A percentile compares a stretch with the other conserved stretches of the same genome.
phyloP scores from a whole-genome alignment of 2,329 filamentous ascomycete genomes.

The Alternaria alternata region DNA sequence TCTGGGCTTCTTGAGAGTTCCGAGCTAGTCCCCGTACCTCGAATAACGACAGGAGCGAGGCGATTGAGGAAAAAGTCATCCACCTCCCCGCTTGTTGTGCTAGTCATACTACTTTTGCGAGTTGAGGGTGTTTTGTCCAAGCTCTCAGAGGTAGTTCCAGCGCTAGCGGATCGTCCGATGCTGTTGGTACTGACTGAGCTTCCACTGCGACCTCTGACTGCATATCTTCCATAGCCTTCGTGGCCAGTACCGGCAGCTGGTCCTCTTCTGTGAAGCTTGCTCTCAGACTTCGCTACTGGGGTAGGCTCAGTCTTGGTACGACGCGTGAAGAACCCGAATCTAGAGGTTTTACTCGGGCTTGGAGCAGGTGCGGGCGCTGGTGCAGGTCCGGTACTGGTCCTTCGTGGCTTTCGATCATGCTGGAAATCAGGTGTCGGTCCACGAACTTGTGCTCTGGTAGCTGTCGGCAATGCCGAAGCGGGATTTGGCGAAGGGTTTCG shows the following conservation, averaged over 20 bases:
- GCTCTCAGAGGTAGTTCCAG: constrained; percentile 51
- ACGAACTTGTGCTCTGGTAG: constrained; percentile 36
- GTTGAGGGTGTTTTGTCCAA: constrained; percentile 46
- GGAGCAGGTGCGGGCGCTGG: constrained; percentile 57
- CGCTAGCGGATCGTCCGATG: constrained; percentile 57
- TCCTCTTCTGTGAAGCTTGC: constrained; percentile 68
- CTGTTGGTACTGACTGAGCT: constrained; percentile 63
- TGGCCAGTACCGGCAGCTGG: constrained; percentile 93
- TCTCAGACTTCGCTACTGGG: constrained; percentile 65
- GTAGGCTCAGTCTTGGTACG: constrained; percentile 71
- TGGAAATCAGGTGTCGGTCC: constrained; percentile 53
- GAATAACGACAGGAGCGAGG: constrained; percentile 55
- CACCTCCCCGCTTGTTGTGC: constrained; percentile 53
- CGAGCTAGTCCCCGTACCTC: constrained; percentile 54
- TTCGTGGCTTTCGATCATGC: constrained; percentile 43
- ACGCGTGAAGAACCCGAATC: constrained; percentile 81
- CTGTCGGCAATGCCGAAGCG: constrained; percentile 36
- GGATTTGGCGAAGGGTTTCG: constrained; percentile 52
- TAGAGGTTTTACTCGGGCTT: constrained; percentile 65
- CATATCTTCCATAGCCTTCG: constrained; percentile 79
- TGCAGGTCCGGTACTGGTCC: constrained; percentile 44
- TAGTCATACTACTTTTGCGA: constrained; percentile 55
- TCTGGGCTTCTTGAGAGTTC: constrained; percentile 48
- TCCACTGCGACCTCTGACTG: constrained; percentile 70
- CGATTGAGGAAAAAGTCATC: constrained; percentile 58